These are phyloP conservation scores for Parvularia atlantis DNA, from an alignment of 78 protist species.

Conservation along the genomic window DNA sequence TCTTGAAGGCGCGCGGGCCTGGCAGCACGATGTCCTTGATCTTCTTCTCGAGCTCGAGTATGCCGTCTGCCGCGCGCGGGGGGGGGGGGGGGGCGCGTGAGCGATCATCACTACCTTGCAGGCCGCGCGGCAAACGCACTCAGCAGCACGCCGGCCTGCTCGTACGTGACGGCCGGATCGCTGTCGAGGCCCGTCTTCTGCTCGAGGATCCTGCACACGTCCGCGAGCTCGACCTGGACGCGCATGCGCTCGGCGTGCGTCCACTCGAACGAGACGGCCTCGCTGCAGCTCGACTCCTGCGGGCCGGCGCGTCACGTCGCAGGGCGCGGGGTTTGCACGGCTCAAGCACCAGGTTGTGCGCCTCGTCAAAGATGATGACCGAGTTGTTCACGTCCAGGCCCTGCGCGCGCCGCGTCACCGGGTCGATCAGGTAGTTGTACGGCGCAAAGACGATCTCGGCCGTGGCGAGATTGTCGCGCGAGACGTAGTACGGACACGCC, in stretches of 20 bases:
- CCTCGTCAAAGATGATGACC: constrained; percentile 80
- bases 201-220: too few relatives aligned
- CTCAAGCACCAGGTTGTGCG: constrained; percentile 50
- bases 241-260: neutral
- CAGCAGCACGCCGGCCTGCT: too few relatives aligned
- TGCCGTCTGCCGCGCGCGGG: too few relatives aligned
- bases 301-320: neutral
- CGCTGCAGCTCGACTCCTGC: constrained; percentile 6
- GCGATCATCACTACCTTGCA: too few relatives aligned
- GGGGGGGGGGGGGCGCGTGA: too few relatives aligned
- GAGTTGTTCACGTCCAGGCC: constrained; percentile 6
- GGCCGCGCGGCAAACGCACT: too few relatives aligned
- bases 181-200: too few relatives aligned
- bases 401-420: constrained; percentile 4
- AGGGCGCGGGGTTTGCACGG: too few relatives aligned
- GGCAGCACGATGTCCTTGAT: too few relatives aligned
- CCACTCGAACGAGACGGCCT: neutral
- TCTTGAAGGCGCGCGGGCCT: too few relatives aligned
- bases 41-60: too few relatives aligned
- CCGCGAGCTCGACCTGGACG: neutral
- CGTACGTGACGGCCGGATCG: too few relatives aligned
- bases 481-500: constrained; percentile 85
- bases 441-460: constrained; percentile 88
- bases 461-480: constrained; percentile 13
- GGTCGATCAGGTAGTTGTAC: constrained; percentile 92